Conservation (phyloP, 257 asterid genomes). For the Ligustrum vulgare region DNA sequence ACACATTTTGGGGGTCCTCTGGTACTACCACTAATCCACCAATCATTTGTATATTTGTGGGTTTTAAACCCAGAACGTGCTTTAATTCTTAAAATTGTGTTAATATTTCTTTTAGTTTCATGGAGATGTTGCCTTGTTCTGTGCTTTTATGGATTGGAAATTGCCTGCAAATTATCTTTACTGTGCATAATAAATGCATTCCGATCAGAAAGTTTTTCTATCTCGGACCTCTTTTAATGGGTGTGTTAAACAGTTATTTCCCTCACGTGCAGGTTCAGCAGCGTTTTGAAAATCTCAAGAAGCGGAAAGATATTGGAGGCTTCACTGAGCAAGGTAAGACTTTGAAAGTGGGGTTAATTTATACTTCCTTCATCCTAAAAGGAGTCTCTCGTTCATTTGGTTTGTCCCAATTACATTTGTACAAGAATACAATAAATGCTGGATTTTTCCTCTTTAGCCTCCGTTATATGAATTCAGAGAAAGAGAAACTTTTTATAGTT, state of each 20-base stretch:
- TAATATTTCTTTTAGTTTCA: no score
- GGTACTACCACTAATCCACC: no score
- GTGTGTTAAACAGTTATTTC: not conserved
- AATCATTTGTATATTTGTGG: no score
- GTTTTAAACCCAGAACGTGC: no score
- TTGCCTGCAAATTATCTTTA: not conserved
- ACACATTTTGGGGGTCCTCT: no score
- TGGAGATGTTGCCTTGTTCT: not conserved
- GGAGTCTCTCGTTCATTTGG: not conserved
- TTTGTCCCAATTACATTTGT: conserved; percentile 16
- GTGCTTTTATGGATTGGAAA: not conserved
- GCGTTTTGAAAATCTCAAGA: conserved; percentile 88
- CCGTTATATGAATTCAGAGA: conserved; percentile 10
- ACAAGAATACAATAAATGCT: not conserved
- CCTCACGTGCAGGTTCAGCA: conserved; percentile 68
- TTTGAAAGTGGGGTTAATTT: conserved; percentile 2
- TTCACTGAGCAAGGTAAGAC: conserved; percentile 82
- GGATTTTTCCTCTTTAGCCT: conserved; percentile 5
- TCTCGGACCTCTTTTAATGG: not conserved
- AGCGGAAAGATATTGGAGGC: conserved; percentile 80
- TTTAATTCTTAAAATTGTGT: no score
- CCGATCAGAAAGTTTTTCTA: not conserved
- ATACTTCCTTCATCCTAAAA: conserved; percentile 4
- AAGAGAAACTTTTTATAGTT: no score
- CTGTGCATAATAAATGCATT: conserved; percentile 3